Percentiles rank a stretch among this genome's conserved stretches.
Evolutionary conservation across 805 yeast genomes (phyloP).

Genomic region (Suhomyces kilbournensis): DNA sequence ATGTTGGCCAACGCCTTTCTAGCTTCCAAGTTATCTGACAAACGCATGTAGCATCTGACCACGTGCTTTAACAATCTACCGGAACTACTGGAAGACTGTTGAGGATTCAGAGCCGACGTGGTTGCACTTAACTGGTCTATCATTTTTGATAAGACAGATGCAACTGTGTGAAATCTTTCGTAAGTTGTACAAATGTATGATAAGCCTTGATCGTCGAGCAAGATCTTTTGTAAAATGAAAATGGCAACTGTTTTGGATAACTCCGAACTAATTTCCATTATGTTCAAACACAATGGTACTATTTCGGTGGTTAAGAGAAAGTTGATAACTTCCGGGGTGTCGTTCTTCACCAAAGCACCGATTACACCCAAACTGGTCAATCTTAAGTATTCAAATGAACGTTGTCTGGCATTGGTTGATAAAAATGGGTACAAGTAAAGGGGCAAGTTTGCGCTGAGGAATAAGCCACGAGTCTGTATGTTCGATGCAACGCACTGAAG

Average conservation of each 20-base stretch:
- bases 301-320: conserved; percentile 93
- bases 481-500: conserved; percentile 97
- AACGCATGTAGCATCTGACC: conserved; percentile 86
- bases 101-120: conserved; percentile 50
- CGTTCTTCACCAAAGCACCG: conserved; percentile 95
- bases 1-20: conserved; percentile 79
- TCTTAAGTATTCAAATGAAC: conserved; percentile 91
- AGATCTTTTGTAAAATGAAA: conserved; percentile 88
- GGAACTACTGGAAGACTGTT: conserved; percentile 44
- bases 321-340: conserved; percentile 90
- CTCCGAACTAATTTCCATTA: conserved; percentile 94
- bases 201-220: conserved; percentile 88
- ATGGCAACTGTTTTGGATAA: conserved; percentile 94
- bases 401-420: conserved; percentile 84
- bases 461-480: conserved; percentile 80
- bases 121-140: conserved; percentile 65
- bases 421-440: conserved; percentile 89
- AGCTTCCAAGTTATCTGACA: conserved; percentile 88
- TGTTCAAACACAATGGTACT: conserved; percentile 88
- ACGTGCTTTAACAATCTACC: conserved; percentile 89
- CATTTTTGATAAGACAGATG: conserved; percentile 82
- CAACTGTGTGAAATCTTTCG: conserved; percentile 92
- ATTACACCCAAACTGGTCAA: conserved; percentile 93
- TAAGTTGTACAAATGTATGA: conserved; percentile 91
- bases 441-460: conserved; percentile 88